Conservation (phyloP, 306 rosid genomes). For the Malus orientalis region DNA sequence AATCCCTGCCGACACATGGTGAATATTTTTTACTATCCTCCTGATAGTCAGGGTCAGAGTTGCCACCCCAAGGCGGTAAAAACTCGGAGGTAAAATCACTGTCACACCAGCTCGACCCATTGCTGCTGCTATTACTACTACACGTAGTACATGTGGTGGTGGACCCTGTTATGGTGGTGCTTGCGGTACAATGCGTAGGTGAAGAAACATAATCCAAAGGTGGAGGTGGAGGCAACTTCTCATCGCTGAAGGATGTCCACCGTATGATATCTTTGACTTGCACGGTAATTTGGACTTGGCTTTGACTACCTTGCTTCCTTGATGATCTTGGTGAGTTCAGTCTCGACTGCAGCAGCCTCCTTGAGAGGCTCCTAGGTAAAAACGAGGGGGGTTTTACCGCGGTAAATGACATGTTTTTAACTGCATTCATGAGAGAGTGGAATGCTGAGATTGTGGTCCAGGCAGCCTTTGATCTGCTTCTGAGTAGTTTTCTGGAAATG, state of each 20-base stretch:
- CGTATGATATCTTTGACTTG: slow-evolving; percentile 71
- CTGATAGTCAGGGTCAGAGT: not conserved
- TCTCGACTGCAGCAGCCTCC: slow-evolving; percentile 22
- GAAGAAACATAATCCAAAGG: slow-evolving; percentile 31
- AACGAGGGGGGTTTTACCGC: slow-evolving; percentile 33
- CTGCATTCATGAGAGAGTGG: slow-evolving; percentile 44
- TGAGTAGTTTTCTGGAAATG: not conserved
- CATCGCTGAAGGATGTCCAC: slow-evolving; percentile 66
- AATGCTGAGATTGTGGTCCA: slow-evolving; percentile 32
- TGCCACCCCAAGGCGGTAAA: slow-evolving; percentile 27
- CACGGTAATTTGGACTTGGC: slow-evolving; percentile 20
- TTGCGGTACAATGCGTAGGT: slow-evolving; percentile 18
- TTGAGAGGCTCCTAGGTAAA: slow-evolving; percentile 42
- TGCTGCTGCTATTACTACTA: slow-evolving; percentile 14
- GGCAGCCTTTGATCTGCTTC: slow-evolving; percentile 12
- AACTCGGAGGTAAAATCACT: slow-evolving; percentile 48
- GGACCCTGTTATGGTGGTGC: slow-evolving; percentile 16
- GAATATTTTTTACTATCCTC: slow-evolving; percentile 18
- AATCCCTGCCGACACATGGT: slow-evolving; percentile 46
- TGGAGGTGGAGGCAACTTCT: slow-evolving; percentile 18
- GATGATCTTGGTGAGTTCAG: not conserved
- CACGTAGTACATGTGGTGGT: slow-evolving; percentile 13
- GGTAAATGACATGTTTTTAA: slow-evolving; percentile 38
- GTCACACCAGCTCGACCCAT: slow-evolving; percentile 73
- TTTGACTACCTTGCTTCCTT: not conserved